phyloP scores from a whole-genome alignment of 768 basidiomycete genomes.

The Tremella mesenterica region DNA sequence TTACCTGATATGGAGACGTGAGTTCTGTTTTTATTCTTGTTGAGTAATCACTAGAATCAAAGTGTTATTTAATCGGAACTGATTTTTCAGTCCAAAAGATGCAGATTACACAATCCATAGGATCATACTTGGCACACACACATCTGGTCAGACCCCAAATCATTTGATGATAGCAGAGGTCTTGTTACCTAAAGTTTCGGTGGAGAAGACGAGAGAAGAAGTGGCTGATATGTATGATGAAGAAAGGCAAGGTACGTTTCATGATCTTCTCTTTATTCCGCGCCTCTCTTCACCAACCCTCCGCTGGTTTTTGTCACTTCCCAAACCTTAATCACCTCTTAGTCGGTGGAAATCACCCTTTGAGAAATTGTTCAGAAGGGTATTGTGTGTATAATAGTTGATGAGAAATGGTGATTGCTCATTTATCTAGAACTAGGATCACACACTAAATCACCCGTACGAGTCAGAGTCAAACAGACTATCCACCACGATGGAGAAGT shows the following conservation, averaged over 20 bases:
- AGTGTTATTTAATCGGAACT: no score
- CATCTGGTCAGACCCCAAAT: constrained; percentile 86
- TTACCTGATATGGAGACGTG: constrained; percentile 93
- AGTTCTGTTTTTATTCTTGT: no score
- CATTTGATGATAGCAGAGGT: constrained; percentile 93
- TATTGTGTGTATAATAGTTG: no score
- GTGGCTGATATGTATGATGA: constrained; percentile 77
- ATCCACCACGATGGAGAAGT: constrained; percentile 95
- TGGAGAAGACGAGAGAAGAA: constrained; percentile 54
- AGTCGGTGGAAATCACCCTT: no score
- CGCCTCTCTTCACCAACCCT: no score
- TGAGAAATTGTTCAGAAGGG: no score
- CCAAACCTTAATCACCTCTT: no score
- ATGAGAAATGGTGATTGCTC: background rate
- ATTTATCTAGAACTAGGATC: constrained; percentile 67
- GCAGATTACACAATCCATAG: constrained; percentile 94
- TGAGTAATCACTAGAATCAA: no score
- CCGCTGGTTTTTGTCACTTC: no score
- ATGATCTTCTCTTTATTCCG: background rate
- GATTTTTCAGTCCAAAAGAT: constrained; percentile 60
- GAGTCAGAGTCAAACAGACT: constrained; percentile 80
- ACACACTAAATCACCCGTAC: constrained; percentile 71
- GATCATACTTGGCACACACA: constrained; percentile 92
- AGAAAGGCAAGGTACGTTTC: constrained; percentile 60
- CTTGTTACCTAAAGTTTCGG: constrained; percentile 71